Base-by-base conservation (phyloP, 2,329 filamentous ascomycete genomes). In the Colletotrichum aenigma region DNA sequence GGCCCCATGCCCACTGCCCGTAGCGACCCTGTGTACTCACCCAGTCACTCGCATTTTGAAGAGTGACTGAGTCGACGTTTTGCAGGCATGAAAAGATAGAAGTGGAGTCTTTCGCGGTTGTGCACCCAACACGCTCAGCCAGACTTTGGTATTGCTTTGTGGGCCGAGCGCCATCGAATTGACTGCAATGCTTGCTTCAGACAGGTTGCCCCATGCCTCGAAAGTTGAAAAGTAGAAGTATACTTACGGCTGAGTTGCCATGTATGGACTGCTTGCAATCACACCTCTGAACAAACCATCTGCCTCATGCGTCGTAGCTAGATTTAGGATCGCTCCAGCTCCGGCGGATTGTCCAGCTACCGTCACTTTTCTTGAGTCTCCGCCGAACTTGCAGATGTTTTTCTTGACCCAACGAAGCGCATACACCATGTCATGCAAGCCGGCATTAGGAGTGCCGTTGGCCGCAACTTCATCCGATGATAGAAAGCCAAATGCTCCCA, bases 371-470 rank as follows among this genome's bases (percentile, higher is more conserved):
- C 24, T 34, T 18, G 73, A 38, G 3, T 79, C 74, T n/a, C 78
- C 78, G 4, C 78, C 78, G 48, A 79, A 79, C 24, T 75, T 70
- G 34, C 43, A 15, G 61, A 79, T 78, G 13, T 79, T 61, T 52
- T 68, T 65, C 26, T 77, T 69, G 21, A 79, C 77, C 78, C 78
- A 79, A 48, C 52, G 61, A 4, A 75, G 62, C 24, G 69, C 69
- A 18, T 34, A 77, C 10, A 52, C 62, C 77, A 61, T 75, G 30
- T 30, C 71, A 55, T 75, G 70, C 4, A 80, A 60, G 9, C 79
- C 78, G 6, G 76, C 78, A 34, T 79, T 79, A 3, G 71, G 66
- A 12, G 61, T 21, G 13, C 78, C 77, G 7, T 74, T 68, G 12
- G 64, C 61, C 43, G 60, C 48, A 13, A 79, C 66, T 15, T 78